phyloP scores from a whole-genome alignment of 192 early-diverging fungal species.

The Kickxella alabastrina region DNA sequence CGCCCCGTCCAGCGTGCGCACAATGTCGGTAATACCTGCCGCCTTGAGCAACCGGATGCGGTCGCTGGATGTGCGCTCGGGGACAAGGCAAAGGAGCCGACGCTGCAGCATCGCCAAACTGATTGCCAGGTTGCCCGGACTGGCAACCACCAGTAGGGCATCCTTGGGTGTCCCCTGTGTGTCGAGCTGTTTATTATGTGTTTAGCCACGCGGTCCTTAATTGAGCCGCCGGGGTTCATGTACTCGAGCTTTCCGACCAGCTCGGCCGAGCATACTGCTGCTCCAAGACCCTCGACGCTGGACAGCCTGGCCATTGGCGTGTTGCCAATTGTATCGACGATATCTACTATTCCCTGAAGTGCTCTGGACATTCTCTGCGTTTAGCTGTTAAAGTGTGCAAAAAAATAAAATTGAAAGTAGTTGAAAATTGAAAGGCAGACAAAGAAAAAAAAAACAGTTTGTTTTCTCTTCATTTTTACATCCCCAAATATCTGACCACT shows the following conservation, averaged over 20 bases:
- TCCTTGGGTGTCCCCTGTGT: slow-evolving; percentile 9
- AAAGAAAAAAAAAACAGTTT: too few species aligned
- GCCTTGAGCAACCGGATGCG: slow-evolving; percentile 65
- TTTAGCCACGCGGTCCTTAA: slow-evolving; percentile 73
- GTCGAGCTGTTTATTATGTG: slow-evolving; percentile 31
- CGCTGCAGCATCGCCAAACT: slow-evolving; percentile 58
- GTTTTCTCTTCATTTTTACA: too few species aligned
- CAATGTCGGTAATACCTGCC: slow-evolving; percentile 60
- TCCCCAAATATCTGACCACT: too few species aligned
- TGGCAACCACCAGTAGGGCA: slow-evolving; percentile 62
- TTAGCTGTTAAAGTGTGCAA: too few species aligned
- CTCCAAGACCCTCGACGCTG: slow-evolving; percentile 12
- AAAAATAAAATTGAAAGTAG: too few species aligned
- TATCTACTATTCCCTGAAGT: slow-evolving; percentile 7
- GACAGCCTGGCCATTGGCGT: slow-evolving; percentile 58
- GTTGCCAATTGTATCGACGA: slow-evolving; percentile 53
- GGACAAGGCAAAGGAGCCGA: slow-evolving; percentile 47
- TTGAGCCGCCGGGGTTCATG: slow-evolving; percentile 64
- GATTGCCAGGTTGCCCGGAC: slow-evolving; percentile 68
- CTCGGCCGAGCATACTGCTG: slow-evolving; percentile 40
- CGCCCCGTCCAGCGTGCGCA: slow-evolving; percentile 66
- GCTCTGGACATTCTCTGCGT: neutral
- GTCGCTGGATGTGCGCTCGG: slow-evolving; percentile 71
- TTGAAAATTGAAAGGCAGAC: too few species aligned
- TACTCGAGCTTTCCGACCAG: slow-evolving; percentile 73